Base-by-base conservation (phyloP, 1,284 basidiomycete species). In the Ceratobasidium papillatum region DNA sequence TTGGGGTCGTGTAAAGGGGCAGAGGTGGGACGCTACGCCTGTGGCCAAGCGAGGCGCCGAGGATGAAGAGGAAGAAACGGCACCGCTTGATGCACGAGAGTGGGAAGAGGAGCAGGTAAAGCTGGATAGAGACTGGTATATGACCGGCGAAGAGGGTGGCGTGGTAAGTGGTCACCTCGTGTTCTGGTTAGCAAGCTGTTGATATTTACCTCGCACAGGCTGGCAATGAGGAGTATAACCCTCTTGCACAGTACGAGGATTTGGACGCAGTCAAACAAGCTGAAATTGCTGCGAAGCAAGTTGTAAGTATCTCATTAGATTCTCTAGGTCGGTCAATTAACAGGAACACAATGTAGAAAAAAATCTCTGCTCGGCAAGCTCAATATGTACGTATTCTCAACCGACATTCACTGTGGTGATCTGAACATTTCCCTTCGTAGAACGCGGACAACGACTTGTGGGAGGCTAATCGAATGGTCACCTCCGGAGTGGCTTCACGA, bases 371-470 rank as follows among this genome's bases (percentile, higher is more conserved):
- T 2, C 87, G 91, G 74, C 95, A 98, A 82, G 95, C 95, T 0
- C 95, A 97, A 89, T 96, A 95, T 81, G 94, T 95, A 78, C 78
- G 92, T 86, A 3, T 22, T 19, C 56, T 51, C 52, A 30, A 19
- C 45, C 14, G 22, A 45, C 61, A 34, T 73, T 43, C 74, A 47
- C 47, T 76, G 19, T 27, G 36, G 47, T 54, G n/a, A 45, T 47
- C 43, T 74, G 78, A 32, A 78, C 71, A 7, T 58, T 43, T n/a
- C 32, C 30, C 64, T 47, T 14, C 59, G 1, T 80, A 96, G 93
- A 98, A 98, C 79, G 94, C 94, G 27, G 98, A 99, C 81, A 97
- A 96, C 78, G 97, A 99, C 78, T 85, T 97, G 0, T 99, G 98
- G 98, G 98, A 99, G 85, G 94, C 93, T 7, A 99, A 99, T 80